Evolutionary conservation across 495 filamentous ascomycete genomes (phyloP).

Genomic region (Xylaria sp.): DNA sequence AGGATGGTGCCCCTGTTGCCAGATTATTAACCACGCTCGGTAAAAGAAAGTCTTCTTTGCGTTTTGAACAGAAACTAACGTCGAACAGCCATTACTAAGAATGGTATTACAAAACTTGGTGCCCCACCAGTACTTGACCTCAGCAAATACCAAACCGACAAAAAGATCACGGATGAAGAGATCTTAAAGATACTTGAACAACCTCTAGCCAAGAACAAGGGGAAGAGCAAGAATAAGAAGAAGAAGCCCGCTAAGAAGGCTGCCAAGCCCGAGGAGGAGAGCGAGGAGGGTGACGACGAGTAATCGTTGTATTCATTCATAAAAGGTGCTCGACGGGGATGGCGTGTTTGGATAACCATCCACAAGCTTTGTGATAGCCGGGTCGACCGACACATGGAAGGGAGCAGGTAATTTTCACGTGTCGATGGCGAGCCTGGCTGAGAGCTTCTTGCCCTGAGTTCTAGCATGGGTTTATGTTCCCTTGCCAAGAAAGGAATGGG

Average conservation of each 20-base stretch:
- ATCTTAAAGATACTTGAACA: slow-evolving; percentile 91
- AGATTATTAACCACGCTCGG: slow-evolving; percentile 89
- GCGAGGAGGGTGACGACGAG: slow-evolving; percentile 50
- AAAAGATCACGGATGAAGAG: slow-evolving; percentile 97
- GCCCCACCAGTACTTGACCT: slow-evolving; percentile 75
- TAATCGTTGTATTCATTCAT: slow-evolving; percentile 32
- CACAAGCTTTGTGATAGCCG: slow-evolving; percentile 13
- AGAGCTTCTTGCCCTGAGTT: slow-evolving; percentile 5
- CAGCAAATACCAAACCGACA: slow-evolving; percentile 84
- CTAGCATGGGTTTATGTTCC: slow-evolving; percentile 6
- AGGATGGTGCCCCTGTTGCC: slow-evolving; percentile 82
- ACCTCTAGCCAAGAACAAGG: slow-evolving; percentile 76
- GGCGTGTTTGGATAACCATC: not conserved
- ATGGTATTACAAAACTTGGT: slow-evolving; percentile 85
- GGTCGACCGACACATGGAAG: slow-evolving; percentile 12
- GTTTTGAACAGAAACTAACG: slow-evolving; percentile 26
- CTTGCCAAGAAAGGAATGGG: slow-evolving; percentile 11
- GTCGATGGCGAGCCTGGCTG: slow-evolving; percentile 11
- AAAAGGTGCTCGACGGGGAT: not conserved
- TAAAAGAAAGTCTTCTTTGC: slow-evolving; percentile 51
- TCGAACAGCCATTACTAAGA: slow-evolving; percentile 90
- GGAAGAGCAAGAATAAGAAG: slow-evolving; percentile 92
- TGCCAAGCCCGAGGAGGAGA: slow-evolving; percentile 58
- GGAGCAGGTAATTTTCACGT: slow-evolving; percentile 4
- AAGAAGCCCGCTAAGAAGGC: slow-evolving; percentile 75